Base-by-base conservation (phyloP, 495 filamentous ascomycete genomes). In the Thermothielavioides terrestris region DNA sequence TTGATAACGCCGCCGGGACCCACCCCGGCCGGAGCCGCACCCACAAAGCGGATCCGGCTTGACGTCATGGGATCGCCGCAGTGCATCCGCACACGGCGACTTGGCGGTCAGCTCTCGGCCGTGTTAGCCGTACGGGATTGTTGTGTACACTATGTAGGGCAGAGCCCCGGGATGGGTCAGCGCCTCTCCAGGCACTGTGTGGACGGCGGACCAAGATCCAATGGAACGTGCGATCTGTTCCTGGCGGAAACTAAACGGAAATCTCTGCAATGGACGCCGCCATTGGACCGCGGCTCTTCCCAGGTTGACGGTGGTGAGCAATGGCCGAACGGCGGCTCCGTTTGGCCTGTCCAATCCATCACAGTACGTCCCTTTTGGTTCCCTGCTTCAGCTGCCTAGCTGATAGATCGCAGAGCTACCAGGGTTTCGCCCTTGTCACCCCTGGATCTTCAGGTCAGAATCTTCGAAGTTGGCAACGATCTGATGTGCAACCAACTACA, bases 1-100 rank as follows among this genome's bases (percentile, higher is more conserved):
- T 9, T 15, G 17, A 31, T 46, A 14, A 18, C 9, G 34, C 22
- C 2, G 31, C n/a, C 37, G 46, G 32, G 36, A 6, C 46, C 52
- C 50, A 46, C 27, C 39, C 44, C 44, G 54, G 21, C 36, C 28
- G 37, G 30, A 41, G 37, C 9, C 20, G 36, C 42, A 12, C 32
- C 23, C 21, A 26, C 32, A 45, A n/a, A n/a, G 41, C 49, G 53
- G 36, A 31, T 26, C 31, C 30, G 35, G 20, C 8, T 50, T 59
- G 56, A 59, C 56, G 53, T 56, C 56, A 56, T 59, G 25, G 25
- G 56, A 59, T 59, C 56, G 39, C n/a, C n/a, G 49, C 52, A 27
- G 7, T 48, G 27, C 52, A 15, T 43, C 49, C 26, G 46, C n/a
- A 50, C 25, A 28, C 44, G 49, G 50, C 44, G 42, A 47, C 50